These are phyloP conservation scores for Coriolopsis trogii DNA, from an alignment of 1,284 basidiomycete genomes.

Conservation along the genomic window DNA sequence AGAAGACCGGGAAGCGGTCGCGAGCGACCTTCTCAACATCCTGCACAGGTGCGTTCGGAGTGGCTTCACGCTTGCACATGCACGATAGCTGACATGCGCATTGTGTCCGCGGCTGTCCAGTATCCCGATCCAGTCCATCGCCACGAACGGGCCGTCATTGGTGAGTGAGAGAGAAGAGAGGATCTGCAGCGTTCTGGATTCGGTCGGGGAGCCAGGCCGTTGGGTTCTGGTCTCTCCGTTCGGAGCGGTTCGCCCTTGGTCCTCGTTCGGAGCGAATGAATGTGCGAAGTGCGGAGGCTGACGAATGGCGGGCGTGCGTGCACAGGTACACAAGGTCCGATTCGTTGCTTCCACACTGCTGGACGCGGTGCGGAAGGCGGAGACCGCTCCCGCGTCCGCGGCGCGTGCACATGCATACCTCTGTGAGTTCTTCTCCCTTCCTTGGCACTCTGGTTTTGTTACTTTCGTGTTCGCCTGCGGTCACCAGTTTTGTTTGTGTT, in stretches of 20 bases:
- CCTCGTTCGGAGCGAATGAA: neutral
- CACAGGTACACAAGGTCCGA: slow-evolving; percentile 83
- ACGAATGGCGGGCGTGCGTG: neutral
- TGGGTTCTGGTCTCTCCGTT: no score
- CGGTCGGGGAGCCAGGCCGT: no score
- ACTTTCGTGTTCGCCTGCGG: neutral
- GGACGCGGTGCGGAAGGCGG: slow-evolving; percentile 82
- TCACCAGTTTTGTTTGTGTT: slow-evolving; percentile 16
- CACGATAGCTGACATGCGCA: slow-evolving; percentile 4
- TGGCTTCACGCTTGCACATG: neutral
- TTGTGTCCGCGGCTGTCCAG: slow-evolving; percentile 39
- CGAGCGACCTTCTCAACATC: slow-evolving; percentile 80
- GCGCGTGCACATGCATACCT: slow-evolving; percentile 80
- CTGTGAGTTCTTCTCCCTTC: slow-evolving; percentile 49
- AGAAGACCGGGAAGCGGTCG: slow-evolving; percentile 73
- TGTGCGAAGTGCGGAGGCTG: neutral
- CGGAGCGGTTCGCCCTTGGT: no score
- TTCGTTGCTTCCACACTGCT: slow-evolving; percentile 87
- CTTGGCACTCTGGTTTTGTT: slow-evolving; percentile 6
- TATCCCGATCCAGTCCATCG: slow-evolving; percentile 89
- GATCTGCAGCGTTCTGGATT: no score
- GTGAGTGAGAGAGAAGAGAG: slow-evolving; percentile 44
- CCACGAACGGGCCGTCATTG: slow-evolving; percentile 83
- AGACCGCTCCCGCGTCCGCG: slow-evolving; percentile 74
- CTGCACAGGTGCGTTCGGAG: slow-evolving; percentile 63